Evolutionary conservation across 2,329 filamentous ascomycete genomes (phyloP), one percentile per base, ranked within the genome.

Genomic region (Microdochium nivale): DNA sequence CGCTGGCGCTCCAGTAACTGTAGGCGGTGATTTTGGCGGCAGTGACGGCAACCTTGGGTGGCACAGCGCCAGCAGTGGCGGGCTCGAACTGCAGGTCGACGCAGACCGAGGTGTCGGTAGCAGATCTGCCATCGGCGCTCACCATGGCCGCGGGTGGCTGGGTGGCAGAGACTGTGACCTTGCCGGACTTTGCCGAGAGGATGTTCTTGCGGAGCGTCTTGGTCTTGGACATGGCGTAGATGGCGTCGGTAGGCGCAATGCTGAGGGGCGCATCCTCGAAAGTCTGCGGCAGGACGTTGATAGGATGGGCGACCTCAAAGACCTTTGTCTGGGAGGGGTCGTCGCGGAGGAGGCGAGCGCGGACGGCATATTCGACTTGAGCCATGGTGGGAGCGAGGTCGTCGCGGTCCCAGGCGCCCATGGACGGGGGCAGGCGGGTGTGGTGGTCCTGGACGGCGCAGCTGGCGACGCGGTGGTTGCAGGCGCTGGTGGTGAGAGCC

Each of bases 331-430:
- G 54, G 60, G 55, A 1, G 32, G 52, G 30, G 53, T 63, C 66
- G 53, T 63, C 66, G 58, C 59, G 60, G 46, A 67, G 60, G 16
- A 73, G 64, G 32, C 75, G 69, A 10, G 75, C 78, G 58, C 74
- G 74, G 60, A 83, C 63, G 48, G 60, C 60, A 60, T 83, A 83
- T 59, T 80, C 71, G 35, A 82, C 67, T 16, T 70, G 68, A 19
- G 76, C 71, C 76, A 80, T 81, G 43, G 75, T 67, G 0, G 79
- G 79, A 0, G 77, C 65, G 58, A 79, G 70, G 57, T 83, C 79
- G 56, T 81, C 75, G 55, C 68, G 70, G 52, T 75, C 70, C 77
- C 78, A 81, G 58, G 64, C 67, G 7, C 73, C 74, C 52, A 81
- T 63, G 11, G 75, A 75, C 0, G 79, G 79, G 1, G 79, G 79